Evolutionary conservation across 23 red algal genomes (phyloP).

Genomic region (Gracilaria vermiculophylla): DNA sequence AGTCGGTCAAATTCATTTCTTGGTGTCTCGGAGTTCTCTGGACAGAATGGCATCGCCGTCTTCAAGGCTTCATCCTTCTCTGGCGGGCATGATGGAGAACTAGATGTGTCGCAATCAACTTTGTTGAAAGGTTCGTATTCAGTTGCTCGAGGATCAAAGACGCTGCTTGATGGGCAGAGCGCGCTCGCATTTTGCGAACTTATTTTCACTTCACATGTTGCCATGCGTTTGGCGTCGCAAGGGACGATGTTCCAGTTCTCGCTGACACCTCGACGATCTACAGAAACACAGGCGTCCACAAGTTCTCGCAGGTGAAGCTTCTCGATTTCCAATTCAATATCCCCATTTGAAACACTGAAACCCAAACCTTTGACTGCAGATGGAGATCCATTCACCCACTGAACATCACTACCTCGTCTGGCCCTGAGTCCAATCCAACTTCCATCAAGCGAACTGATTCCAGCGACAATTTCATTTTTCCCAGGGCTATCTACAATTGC

Average conservation of each 20-base stretch:
- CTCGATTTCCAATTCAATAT: neutral
- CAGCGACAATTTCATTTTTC: slow-evolving; percentile 7
- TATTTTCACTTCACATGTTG: neutral
- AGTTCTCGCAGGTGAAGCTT: neutral
- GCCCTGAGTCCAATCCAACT: slow-evolving; percentile 16
- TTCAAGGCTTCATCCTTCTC: slow-evolving; percentile 12
- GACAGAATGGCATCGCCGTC: slow-evolving; percentile 4
- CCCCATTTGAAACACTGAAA: neutral
- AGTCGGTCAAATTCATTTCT: slow-evolving; percentile 12
- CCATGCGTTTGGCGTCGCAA: slow-evolving; percentile 1
- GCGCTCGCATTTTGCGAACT: neutral
- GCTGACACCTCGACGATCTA: neutral
- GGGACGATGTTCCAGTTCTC: slow-evolving; percentile 18
- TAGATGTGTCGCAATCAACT: neutral
- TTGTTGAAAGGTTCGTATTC: slow-evolving; percentile 16
- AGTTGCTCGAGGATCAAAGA: neutral
- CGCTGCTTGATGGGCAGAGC: neutral
- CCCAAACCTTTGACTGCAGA: neutral
- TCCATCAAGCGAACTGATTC: neutral
- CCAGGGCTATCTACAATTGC: neutral
- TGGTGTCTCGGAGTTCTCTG: neutral
- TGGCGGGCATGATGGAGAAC: neutral
- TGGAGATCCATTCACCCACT: neutral
- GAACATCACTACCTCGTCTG: neutral
- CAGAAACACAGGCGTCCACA: slow-evolving; percentile 16